Conservation (phyloP, 2,329 filamentous ascomycete species). For the Alternaria incomplexa region DNA sequence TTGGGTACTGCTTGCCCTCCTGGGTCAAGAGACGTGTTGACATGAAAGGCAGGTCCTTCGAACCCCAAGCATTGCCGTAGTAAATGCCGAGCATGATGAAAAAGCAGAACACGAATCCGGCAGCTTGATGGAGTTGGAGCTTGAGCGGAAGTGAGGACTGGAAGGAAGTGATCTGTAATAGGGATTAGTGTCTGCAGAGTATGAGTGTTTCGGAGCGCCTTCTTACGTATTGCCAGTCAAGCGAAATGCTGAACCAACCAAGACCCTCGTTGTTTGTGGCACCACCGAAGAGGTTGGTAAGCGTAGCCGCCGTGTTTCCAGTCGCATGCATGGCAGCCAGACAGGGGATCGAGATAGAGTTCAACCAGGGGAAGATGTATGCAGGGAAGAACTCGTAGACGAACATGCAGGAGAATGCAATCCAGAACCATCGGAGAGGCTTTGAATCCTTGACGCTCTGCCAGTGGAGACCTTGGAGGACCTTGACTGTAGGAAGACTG, state of each 20-base stretch:
- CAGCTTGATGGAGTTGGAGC: conserved; percentile 17
- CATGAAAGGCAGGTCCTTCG: conserved; percentile 20
- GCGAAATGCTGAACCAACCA: conserved; percentile 14
- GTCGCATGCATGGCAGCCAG: conserved; percentile 21
- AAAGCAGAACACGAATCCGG: conserved; percentile 15
- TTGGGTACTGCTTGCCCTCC: conserved; percentile 14
- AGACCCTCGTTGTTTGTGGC: conserved; percentile 21
- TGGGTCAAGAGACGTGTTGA: conserved; percentile 19
- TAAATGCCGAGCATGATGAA: conserved; percentile 19
- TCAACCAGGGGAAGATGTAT: conserved; percentile 24
- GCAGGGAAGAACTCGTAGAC: conserved; percentile 23
- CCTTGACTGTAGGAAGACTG: conserved; percentile 22
- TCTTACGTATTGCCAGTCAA: conserved; percentile 26
- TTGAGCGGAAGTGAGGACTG: conserved; percentile 22
- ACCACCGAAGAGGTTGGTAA: conserved; percentile 22
- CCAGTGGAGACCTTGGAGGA: conserved; percentile 23
- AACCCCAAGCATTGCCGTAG: conserved; percentile 21
- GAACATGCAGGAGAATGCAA: conserved; percentile 23
- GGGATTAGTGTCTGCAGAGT: background rate
- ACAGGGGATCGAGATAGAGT: conserved; percentile 22
- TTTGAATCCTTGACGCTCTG: conserved; percentile 20
- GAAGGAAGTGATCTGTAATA: conserved; percentile 19
- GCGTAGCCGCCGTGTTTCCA: conserved; percentile 13
- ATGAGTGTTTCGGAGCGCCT: background rate
- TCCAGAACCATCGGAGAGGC: conserved; percentile 23